These are phyloP conservation scores for Coccomyxa subellipsoidea DNA, from an alignment of 163 green algal species.

Conservation along the genomic window DNA sequence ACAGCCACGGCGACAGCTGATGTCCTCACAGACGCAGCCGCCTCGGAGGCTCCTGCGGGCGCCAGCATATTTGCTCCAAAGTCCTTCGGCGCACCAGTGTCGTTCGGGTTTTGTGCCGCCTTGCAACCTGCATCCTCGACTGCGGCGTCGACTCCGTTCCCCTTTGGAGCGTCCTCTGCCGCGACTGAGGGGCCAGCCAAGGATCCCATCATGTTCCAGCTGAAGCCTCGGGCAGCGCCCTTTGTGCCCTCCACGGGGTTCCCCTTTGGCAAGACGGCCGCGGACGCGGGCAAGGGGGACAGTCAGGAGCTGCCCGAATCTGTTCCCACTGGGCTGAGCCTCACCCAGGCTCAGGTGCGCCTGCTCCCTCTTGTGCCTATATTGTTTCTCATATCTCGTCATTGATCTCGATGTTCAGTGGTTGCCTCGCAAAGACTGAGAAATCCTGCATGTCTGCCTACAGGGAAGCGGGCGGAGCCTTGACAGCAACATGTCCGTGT, in stretches of 20 bases:
- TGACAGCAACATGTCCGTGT: conserved; percentile 7
- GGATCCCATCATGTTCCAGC: not conserved
- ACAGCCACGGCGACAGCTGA: no score
- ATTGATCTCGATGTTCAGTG: no score
- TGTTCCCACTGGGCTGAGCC: not conserved
- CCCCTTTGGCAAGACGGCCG: not conserved
- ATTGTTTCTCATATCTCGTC: no score
- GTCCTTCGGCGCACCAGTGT: no score
- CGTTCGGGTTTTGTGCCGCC: not conserved
- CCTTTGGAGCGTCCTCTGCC: not conserved
- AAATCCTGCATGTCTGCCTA: no score
- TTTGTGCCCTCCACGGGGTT: not conserved
- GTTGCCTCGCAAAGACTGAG: no score
- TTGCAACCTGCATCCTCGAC: not conserved
- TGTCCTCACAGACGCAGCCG: no score
- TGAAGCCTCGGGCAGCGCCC: not conserved
- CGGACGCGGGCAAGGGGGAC: not conserved
- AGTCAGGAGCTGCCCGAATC: not conserved
- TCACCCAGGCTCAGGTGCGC: not conserved
- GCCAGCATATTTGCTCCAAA: no score
- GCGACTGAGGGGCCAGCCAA: not conserved
- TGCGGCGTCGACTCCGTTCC: not conserved
- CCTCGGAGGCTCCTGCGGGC: no score
- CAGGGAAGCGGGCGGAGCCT: not conserved
- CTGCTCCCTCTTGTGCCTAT: not conserved